phyloP scores from a whole-genome alignment of 768 basidiomycete genomes.

The Psilocybe azurescens region DNA sequence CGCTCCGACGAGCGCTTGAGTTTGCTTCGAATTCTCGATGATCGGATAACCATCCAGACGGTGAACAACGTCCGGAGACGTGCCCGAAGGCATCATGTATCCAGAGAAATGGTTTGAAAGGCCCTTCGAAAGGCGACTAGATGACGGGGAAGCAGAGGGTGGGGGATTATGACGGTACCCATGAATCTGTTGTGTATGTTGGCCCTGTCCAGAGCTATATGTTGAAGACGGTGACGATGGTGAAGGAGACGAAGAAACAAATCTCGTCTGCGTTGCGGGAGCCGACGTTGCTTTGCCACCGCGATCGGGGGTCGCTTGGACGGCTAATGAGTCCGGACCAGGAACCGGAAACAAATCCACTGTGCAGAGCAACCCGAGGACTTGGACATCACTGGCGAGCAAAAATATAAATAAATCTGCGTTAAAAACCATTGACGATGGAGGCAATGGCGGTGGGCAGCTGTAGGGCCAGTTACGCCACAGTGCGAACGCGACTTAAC shows the following conservation, averaged over 20 bases:
- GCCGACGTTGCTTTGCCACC: conserved; percentile 17
- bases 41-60: conserved; percentile 45
- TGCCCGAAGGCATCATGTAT: conserved; percentile 20
- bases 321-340: conserved; percentile 17
- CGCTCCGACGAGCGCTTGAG: conserved; percentile 58
- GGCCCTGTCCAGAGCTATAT: neutral
- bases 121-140: conserved; percentile 5
- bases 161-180: neutral
- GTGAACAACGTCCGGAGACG: conserved; percentile 43
- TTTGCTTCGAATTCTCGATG: conserved; percentile 56
- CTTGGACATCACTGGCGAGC: conserved; percentile 57
- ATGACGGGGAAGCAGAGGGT: neutral
- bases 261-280: conserved; percentile 19
- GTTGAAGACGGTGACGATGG: neutral
- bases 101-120: conserved; percentile 19
- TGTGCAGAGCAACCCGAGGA: conserved; percentile 73
- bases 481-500: conserved; percentile 34
- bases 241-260: conserved; percentile 12
- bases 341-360: conserved; percentile 78
- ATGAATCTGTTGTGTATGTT: neutral
- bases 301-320: neutral
- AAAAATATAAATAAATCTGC: neutral
- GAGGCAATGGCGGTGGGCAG: neutral
- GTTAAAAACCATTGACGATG: neutral
- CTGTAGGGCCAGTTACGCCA: neutral